Base-by-base conservation (phyloP, 2,329 filamentous ascomycete species). In the Aspergillus japonicus region DNA sequence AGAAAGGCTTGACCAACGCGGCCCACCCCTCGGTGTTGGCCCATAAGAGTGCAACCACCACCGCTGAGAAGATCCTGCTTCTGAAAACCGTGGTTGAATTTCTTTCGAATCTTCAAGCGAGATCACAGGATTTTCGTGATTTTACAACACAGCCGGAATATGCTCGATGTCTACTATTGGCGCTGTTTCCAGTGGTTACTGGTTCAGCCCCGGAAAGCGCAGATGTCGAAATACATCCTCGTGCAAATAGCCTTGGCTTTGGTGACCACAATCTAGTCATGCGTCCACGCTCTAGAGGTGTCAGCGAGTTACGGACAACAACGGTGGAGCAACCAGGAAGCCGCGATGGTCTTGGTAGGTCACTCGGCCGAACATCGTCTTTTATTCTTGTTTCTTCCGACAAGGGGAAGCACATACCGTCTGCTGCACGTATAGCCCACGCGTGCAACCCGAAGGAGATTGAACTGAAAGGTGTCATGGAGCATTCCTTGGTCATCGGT, bases 141-240 rank as follows among this genome's bases (percentile, higher is more conserved):
- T 97, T 96, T 73, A 86, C 91, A 0, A 77, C 89, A 11, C 84
- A 83, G 0, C 96, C 93, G 0, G 89, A 90, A 49, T 98, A 96
- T 75, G 80, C 94, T 1, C 88, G 94, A 62, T 82, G 92, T 50
- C 79, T 99, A 4, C 81, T 97, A 0, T 85, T 87, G 39, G 88
- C 92, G 12, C 80, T 98, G 2, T 99, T 95, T 71, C 93, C 95
- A 1, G 86, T 95, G 19, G 85, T 97, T 53, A 92, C 96, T 26
- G 94, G 91, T 66, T 88, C 91, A 12, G 92, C 97, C 75, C 84
- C 88, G 23, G 88, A 97, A 44, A 89, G 86, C 57, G 88, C 95
- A 0, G 90, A 95, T 68, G 90, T 88, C 0, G 95, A 99, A 73
- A 78, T 98, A n/a, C 87, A 92, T 67, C 93, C 92, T 16, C 85